Conservation (phyloP, 495 filamentous ascomycete species). For the Aspergillus affinis region DNA sequence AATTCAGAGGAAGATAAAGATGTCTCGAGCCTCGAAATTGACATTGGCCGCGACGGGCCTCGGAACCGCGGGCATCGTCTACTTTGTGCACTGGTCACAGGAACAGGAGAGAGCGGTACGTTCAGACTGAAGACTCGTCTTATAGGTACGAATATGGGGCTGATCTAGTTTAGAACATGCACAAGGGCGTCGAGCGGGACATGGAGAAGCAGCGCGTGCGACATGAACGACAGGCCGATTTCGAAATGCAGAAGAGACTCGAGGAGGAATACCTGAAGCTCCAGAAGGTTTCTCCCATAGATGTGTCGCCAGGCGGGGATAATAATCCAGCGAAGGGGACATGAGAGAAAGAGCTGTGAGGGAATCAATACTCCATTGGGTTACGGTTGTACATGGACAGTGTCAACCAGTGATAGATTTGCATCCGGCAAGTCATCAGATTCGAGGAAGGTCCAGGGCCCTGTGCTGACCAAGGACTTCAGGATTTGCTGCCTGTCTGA, state of each 20-base stretch:
- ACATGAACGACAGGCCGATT: constrained; percentile 84
- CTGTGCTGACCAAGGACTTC: not conserved
- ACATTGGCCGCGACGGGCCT: constrained; percentile 77
- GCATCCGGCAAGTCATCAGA: constrained; percentile 8
- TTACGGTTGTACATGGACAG: not conserved
- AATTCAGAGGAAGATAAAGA: constrained; percentile 28
- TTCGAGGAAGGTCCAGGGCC: not conserved
- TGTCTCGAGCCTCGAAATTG: constrained; percentile 88
- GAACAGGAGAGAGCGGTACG: constrained; percentile 80
- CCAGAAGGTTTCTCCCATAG: constrained; percentile 59
- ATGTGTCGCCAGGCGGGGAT: constrained; percentile 19
- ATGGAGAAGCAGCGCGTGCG: constrained; percentile 92
- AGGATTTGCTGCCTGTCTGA: not conserved
- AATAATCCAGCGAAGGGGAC: constrained; percentile 24
- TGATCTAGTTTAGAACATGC: constrained; percentile 57
- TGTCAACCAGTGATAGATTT: not conserved
- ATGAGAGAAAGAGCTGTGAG: constrained; percentile 1
- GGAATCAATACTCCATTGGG: not conserved
- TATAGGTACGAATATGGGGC: constrained; percentile 8
- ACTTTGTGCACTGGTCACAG: constrained; percentile 88
- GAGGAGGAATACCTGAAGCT: constrained; percentile 90
- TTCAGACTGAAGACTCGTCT: constrained; percentile 12
- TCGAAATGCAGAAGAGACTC: constrained; percentile 81
- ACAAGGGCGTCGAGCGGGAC: constrained; percentile 88
- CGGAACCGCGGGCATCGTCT: constrained; percentile 72